Evolutionary conservation across 129 eudicot genomes (phyloP), one percentile per base, ranked within the genome.

Genomic region (Saussurea involucrata): DNA sequence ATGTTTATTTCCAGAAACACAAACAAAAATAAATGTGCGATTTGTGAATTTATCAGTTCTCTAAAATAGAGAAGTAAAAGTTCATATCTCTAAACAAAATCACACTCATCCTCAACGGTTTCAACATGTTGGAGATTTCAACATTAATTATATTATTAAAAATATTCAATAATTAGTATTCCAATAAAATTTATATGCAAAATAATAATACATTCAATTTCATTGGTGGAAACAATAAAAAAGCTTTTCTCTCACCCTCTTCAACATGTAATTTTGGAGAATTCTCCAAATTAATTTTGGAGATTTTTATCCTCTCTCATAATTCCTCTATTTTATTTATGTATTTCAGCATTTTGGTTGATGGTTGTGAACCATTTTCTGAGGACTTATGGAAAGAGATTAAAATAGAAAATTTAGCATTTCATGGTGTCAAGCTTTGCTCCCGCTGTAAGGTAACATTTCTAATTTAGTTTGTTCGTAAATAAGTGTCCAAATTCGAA

Each of bases 341-440:
- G 42, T 76, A 70, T 81, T 71, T 63, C 87, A 91, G 95, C 77
- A 83, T 91, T 75, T 68, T 91, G 75, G 91, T 93, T 72, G 95
- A 90, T 73, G 97, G 95, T 4, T 93, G 96, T 65, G 91, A 79
- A 82, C 96, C 98, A 24, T 90, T 87, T 78, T 69, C 87, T 66
- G 98, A 93, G 85, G 98, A 93, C 80, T 71, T 93, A 60, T 93
- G 98, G 98, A 87, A 72, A 72, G 90, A 90, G 82, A 63, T 93
- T n/a, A 68, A 72, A 33, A 84, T 93, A 36, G 84, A 82, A 36
- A 63, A 85, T 22, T 67, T 87, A 7, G 80, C 81, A 69, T 88
- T 93, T 66, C 66, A 72, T 71, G 96, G 90, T 34, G 92, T 79
- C 25, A 86, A 88, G 80, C 90, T 93, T 66, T 93, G 98, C 80